phyloP scores from a whole-genome alignment of 1,284 basidiomycete genomes.

The Ceratobasidium sp. region DNA sequence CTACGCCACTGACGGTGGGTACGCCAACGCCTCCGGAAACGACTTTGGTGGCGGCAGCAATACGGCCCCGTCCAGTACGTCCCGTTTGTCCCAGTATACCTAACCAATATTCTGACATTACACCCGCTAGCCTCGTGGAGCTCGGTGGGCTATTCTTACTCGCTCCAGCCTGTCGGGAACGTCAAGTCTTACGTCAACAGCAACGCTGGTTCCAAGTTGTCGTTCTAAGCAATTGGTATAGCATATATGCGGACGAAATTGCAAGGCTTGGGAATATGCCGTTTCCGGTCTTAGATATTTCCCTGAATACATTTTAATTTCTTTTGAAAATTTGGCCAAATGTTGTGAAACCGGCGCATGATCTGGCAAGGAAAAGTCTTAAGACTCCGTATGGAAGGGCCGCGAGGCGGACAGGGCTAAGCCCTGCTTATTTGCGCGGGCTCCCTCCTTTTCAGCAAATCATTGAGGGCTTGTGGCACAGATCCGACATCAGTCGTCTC shows the following conservation, averaged over 20 bases:
- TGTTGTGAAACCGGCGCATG: no score
- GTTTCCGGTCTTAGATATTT: no score
- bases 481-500: no score
- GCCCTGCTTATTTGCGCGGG: no score
- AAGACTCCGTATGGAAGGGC: no score
- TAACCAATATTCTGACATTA: background rate
- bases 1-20: conserved; percentile 14
- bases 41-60: conserved; percentile 19
- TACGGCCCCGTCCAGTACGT: conserved; percentile 4
- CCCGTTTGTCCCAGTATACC: background rate
- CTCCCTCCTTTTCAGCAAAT: no score
- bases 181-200: conserved; percentile 9
- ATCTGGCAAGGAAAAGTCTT: no score
- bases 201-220: conserved; percentile 10
- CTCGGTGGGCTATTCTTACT: conserved; percentile 11
- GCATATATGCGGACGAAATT: background rate
- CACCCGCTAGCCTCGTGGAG: conserved; percentile 3
- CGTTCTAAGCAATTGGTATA: background rate
- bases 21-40: conserved; percentile 17
- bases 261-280: no score
- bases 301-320: no score
- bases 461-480: no score
- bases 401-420: no score
- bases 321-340: no score
- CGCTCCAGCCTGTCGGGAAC: background rate